Evolutionary conservation across 495 filamentous ascomycete genomes (phyloP), one percentile per base, ranked within the genome.

Genomic region (Penicillium goetzii): DNA sequence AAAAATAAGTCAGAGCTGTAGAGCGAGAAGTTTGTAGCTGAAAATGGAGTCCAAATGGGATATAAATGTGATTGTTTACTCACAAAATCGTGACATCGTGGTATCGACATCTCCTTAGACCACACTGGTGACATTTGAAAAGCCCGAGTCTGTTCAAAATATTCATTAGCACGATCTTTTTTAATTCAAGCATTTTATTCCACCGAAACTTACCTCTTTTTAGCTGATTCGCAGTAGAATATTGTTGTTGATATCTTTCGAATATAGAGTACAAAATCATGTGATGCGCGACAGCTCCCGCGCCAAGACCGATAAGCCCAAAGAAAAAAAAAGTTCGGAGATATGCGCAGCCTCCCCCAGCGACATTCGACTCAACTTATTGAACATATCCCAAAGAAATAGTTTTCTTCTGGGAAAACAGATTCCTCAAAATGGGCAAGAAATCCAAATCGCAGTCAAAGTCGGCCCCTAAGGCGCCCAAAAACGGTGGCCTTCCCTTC

Each of bases 391-490:
- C 7, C 32, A n/a, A 52, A 61, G 50, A 21, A 51, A 26, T 1
- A 36, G 10, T 40, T 26, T 49, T 40, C 25, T 62, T 21, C 21
- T 30, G 33, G 49, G 57, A 58, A 34, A 51, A 34, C 19, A 52
- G 12, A 43, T 9, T 17, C 15, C 12, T 54, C 62, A 78, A 34
- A 14, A 81, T 81, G 78, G 77, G 77, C 34, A 81, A 81, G 36
- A 79, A 79, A 62, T 75, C 69, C 9, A 80, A 81, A 50, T 76
- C 73, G 2, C 68, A 75, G 32, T 71, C 73, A 30, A 69, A 68
- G 51, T 64, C 32, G 52, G 67, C 70, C 40, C 38, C 68, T 62
- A 57, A 66, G 62, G 43, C 67, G 23, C 58, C 57, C 23, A 53
- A 57, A n/a, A 60, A 56, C 43, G 68, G 47, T 26, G 65, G 66